These are phyloP conservation scores for Alternaria brassicae DNA, from an alignment of 2,329 filamentous ascomycete species.

Conservation along the genomic window DNA sequence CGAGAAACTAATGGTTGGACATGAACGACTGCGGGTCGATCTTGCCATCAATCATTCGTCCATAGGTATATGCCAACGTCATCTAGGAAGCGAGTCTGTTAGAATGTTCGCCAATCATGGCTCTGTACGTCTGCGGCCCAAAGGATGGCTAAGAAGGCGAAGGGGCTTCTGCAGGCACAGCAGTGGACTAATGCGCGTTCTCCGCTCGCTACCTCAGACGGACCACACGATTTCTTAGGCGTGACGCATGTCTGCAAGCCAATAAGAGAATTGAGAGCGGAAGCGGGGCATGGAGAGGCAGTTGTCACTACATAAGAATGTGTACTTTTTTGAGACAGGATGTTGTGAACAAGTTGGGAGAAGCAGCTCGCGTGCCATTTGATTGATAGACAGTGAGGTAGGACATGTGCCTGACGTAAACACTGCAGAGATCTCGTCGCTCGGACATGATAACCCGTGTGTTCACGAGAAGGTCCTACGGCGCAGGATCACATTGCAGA, in stretches of 20 bases:
- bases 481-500: not conserved
- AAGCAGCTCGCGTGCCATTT: not conserved
- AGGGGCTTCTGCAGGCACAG: slow-evolving; percentile 4
- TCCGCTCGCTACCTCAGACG: slow-evolving; percentile 7
- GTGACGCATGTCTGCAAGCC: not conserved
- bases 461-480: not conserved
- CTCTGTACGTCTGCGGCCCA: not conserved
- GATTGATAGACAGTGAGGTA: not conserved
- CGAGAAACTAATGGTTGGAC: not conserved
- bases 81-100: not conserved
- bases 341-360: not conserved
- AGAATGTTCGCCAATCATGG: slow-evolving; percentile 1
- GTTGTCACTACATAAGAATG: not conserved
- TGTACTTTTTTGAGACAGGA: not conserved
- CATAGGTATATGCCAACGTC: not conserved
- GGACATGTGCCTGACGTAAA: not conserved
- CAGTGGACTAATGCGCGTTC: slow-evolving; percentile 5
- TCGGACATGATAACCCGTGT: not conserved
- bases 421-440: not conserved
- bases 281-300: not conserved
- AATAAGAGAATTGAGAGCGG: not conserved
- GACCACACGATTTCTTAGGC: slow-evolving; percentile 4
- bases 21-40: not conserved
- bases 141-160: not conserved
- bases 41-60: not conserved